Conservation (phyloP, 306 rosid species). For the Medicago arabica region DNA sequence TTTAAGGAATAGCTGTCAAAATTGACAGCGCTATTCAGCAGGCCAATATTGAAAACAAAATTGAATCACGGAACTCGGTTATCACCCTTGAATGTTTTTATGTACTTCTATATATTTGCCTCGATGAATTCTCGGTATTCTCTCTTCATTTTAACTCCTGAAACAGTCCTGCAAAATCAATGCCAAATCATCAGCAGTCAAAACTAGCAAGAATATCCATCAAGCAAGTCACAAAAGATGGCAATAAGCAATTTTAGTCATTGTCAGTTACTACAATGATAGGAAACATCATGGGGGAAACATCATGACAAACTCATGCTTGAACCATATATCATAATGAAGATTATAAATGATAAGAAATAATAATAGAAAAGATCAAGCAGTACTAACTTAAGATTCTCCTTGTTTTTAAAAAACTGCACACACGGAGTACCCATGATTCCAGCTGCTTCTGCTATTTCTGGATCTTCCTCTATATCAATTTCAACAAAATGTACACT, state of each 20-base stretch:
- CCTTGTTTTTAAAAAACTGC: constrained; percentile 94
- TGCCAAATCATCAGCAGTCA: constrained; percentile 12
- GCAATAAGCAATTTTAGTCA: constrained; percentile 15
- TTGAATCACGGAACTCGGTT: constrained; percentile 53
- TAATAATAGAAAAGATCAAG: constrained; percentile 24
- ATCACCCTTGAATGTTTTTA: constrained; percentile 24
- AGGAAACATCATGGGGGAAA: background rate
- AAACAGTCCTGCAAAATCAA: constrained; percentile 64
- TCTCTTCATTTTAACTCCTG: constrained; percentile 95
- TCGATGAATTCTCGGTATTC: constrained; percentile 87
- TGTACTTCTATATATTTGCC: constrained; percentile 63
- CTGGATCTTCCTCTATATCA: constrained; percentile 97
- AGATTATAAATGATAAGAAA: constrained; percentile 13
- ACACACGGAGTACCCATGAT: constrained; percentile 99
- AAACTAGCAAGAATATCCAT: constrained; percentile 14
- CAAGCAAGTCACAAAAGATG: constrained; percentile 19
- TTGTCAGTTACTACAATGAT: background rate
- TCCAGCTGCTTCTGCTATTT: constrained; percentile 94
- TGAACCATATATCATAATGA: constrained; percentile 20
- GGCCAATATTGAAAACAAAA: constrained; percentile 63
- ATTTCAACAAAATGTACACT: constrained; percentile 94
- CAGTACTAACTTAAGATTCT: constrained; percentile 72
- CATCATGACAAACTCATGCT: constrained; percentile 21
- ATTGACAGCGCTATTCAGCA: constrained; percentile 56
- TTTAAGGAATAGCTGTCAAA: constrained; percentile 46